Evolutionary conservation across 805 yeast species (phyloP), one percentile per base, ranked within the genome.

Genomic region (Candida manassasensis): DNA sequence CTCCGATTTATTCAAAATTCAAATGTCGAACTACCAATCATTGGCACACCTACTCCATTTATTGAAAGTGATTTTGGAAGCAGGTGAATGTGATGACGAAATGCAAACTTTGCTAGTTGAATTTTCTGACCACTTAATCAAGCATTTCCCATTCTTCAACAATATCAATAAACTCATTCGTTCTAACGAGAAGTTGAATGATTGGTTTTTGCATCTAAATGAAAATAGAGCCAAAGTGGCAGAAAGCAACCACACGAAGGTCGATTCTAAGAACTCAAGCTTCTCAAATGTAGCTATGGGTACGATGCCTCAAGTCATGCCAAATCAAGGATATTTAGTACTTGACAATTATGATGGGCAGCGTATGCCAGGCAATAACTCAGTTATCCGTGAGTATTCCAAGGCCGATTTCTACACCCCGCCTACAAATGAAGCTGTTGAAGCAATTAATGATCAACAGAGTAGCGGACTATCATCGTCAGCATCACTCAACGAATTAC

Each of bases 11-110:
- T 39, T 48, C 12, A 51, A 55, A 37, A 37, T 49, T 6, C 52
- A 55, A 33, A 42, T 59, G 12, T 52, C 61, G 18, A 61, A 60
- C 35, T 57, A 52, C 42, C 63, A 60, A 34, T 34, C 59, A 13
- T 42, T 57, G 13, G 61, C 58, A n/a, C 61, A 56, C 19, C 42
- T 61, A 12, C 43, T 61, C 15, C 64, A 59, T 27, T 36, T 60
- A 7, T 37, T 61, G 16, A 59, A 55, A 37, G 40, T 58, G n/a
- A 38, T 49, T 21, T 42, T 56, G 13, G 61, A 52, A 25, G 36
- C 47, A 17, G 55, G 47, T 21, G 32, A 32, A 6, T 42, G 13
- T 27, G 48, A 44, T 15, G 38, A 36, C 18, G 42, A 41, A 22
- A 34, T 38, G 26, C 13, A 13, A 19, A 30, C 29, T 21, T 22